Evolutionary conservation across 164 flowering plant genomes (phyloP).

Genomic region (Chimonanthus salicifolius): DNA sequence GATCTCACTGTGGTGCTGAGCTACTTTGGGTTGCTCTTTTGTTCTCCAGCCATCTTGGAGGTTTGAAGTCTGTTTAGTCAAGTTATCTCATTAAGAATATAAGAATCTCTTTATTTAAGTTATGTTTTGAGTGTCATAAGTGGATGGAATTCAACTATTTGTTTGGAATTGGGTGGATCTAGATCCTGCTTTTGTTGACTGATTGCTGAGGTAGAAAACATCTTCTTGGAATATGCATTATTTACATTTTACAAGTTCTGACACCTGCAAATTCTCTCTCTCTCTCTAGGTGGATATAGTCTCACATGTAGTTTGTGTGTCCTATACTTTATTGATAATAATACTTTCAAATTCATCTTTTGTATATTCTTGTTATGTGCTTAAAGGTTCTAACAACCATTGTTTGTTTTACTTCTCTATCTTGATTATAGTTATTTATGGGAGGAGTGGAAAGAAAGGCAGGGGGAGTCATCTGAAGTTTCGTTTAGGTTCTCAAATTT

Average conservation of each 20-base stretch:
- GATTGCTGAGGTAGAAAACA: background rate
- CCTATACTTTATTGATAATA: background rate
- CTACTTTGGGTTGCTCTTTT: too few species aligned
- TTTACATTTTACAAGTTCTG: too few species aligned
- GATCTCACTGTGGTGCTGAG: too few species aligned
- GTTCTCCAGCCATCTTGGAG: background rate
- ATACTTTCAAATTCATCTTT: background rate
- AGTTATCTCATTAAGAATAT: background rate
- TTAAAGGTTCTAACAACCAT: background rate
- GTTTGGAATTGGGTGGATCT: too few species aligned
- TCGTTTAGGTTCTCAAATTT: conserved; percentile 50
- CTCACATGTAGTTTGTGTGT: background rate
- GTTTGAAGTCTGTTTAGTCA: background rate
- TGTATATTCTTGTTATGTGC: background rate
- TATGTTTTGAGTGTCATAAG: too few species aligned
- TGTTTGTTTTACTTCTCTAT: background rate
- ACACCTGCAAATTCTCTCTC: too few species aligned
- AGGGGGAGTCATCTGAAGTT: conserved; percentile 52
- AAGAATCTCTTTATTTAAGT: too few species aligned
- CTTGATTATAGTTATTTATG: conserved; percentile 60
- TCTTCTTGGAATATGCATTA: background rate
- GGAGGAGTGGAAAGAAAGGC: conserved; percentile 96
- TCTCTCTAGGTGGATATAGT: background rate
- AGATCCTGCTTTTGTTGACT: background rate
- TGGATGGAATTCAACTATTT: too few species aligned